Base-by-base conservation (phyloP, 331 rosid species). In the Quercus lobata region DNA sequence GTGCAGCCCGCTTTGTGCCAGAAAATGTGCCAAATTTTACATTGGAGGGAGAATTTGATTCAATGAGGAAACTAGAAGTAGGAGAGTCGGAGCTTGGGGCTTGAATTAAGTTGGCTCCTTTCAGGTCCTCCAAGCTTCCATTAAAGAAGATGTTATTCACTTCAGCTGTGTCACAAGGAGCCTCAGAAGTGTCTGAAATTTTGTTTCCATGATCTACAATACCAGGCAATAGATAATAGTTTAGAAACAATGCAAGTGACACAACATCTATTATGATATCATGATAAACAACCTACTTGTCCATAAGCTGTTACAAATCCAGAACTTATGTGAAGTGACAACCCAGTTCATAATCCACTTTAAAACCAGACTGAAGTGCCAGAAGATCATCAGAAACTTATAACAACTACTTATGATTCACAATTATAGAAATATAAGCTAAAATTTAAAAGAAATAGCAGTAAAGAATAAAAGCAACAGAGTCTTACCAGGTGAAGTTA, bases 1-100 rank as follows among this genome's bases (percentile, higher is more conserved):
- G 71, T 57, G 98, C 94, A 52, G 88, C 82, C 72, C 89, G 79
- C 86, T 95, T 95, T 56, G 85, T 81, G 73, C 92, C 89, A 5
- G 89, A 83, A 46, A 80, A 68, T 15, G 86, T 82, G 65, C 72
- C 83, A 19, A 79, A 76, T 79, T 87, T 94, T 57, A 71, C 41
- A 35, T 78, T 76, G 54, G 85, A 41, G 61, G 87, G 84, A 75
- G 80, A 83, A 74, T 89, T 87, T 41, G 82, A 75, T 21, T 60
- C 84, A 29, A 71, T 41, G 54, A 37, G 79, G 71, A 83, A 85
- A 81, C 80, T 27, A 10, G 85, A 32, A 82, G 83, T 44, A 52
- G 82, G 84, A 77, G 87, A 84, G 32, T 14, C 77, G 37, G 78
- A 69, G 73, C 71, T 69, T 14, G 78, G 46, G 24, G 41, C 29